A percentile compares a stretch with the other conserved stretches of the same genome.
Conservation (phyloP, 352 stramenopile species). For the Globisporangium solare region DNA sequence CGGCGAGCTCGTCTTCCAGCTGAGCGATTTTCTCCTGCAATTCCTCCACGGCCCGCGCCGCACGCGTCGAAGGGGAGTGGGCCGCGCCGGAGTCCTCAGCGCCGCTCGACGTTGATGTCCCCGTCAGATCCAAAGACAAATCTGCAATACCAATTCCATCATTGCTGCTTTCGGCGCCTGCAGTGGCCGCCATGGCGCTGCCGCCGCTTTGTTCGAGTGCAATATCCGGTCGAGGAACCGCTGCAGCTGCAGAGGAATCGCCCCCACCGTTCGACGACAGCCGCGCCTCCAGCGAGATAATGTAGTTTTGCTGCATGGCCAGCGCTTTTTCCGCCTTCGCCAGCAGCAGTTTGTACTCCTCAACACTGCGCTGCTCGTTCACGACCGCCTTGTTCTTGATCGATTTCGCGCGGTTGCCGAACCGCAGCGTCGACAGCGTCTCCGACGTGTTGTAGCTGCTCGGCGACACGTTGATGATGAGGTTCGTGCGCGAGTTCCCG, state of each 20-base stretch:
- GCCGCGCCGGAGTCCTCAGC: conserved; percentile 2
- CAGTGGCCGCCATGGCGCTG: neutral
- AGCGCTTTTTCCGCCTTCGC: conserved; percentile 80
- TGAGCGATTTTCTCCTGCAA: conserved; percentile 64
- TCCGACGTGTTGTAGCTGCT: conserved; percentile 89
- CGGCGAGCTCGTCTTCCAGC: conserved; percentile 71
- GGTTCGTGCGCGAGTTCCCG: conserved; percentile 90
- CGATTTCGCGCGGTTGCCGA: conserved; percentile 90
- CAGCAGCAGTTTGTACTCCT: conserved; percentile 88
- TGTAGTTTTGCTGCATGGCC: conserved; percentile 76
- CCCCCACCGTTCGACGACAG: conserved; percentile 24
- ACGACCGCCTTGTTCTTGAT: conserved; percentile 95
- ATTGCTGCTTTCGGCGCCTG: neutral
- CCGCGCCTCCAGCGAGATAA: conserved; percentile 70
- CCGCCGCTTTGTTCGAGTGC: conserved; percentile 3
- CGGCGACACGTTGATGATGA: conserved; percentile 92
- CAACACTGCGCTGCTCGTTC: conserved; percentile 88
- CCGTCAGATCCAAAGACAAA: conserved; percentile 24
- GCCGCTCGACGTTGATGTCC: conserved; percentile 8
- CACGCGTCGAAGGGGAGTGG: conserved; percentile 46
- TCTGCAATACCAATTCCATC: conserved; percentile 15
- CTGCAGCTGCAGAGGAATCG: neutral
- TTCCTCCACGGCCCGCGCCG: conserved; percentile 54
- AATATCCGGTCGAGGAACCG: neutral
- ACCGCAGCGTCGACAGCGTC: conserved; percentile 91